Base-by-base conservation (phyloP, 805 yeast species). In the Deakozyma indianensis region DNA sequence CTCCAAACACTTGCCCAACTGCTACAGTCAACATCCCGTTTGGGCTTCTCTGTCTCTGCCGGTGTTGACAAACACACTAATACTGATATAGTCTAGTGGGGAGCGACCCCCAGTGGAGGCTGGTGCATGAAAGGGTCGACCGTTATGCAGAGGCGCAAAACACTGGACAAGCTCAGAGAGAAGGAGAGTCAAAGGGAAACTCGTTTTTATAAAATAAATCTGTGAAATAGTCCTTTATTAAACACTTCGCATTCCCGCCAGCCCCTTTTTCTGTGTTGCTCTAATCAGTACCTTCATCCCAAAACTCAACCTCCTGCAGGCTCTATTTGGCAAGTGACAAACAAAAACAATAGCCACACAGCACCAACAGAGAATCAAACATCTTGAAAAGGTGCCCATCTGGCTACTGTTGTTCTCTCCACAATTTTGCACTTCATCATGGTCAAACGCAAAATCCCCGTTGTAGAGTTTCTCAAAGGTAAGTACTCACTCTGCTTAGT, bases 381-480 rank as follows among this genome's bases (percentile, higher is more conserved):
- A 32, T 32, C n/a, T n/a, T n/a, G 9, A 7, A 32, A 32, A 32
- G 38, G 11, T 9, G 28, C n/a, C 14, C 28, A 25, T 14, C 28
- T 25, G 28, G 14, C 14, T 14, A 25, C 28, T 25, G 14, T 25
- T 25, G 28, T 25, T 25, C 14, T 25, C 28, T 25, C 14, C 28
- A 25, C 7, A 9, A 32, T n/a, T n/a, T 20, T 32, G 18, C 38
- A 32, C 38, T 11, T 24, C 11, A 23, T 5, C 28, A 41, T 23
- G 45, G 47, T 41, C 23, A 23, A 35, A 27, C 43, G 38, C 28
- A 47, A 53, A 35, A 43, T 60, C 11, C 62, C 63, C 7, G 47
- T 59, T 20, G 56, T 65, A 27, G 69, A 66, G 51, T 66, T 60
- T 49, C 55, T 65, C 15, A 60, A 57, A 47, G 62, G 63, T 51